Evolutionary conservation across 805 yeast genomes (phyloP).

Genomic region (Teunomyces panamensis): DNA sequence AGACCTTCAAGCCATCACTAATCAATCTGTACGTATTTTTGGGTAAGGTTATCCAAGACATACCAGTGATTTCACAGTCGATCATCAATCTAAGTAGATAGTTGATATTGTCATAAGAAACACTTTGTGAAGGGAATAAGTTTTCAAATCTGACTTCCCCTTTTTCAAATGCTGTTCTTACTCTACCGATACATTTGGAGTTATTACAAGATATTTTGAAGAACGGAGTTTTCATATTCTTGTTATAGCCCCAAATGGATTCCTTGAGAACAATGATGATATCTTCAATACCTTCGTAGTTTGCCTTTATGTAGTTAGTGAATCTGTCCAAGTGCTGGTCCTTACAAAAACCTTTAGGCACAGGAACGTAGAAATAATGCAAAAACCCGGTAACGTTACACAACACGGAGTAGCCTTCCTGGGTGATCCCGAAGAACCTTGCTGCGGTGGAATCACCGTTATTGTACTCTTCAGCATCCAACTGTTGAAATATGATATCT

Average conservation of each 20-base stretch:
- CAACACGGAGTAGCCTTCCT: constrained; percentile 80
- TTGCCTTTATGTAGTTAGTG: constrained; percentile 42
- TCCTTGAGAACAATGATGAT: constrained; percentile 71
- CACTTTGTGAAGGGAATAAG: constrained; percentile 56
- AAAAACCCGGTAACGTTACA: constrained; percentile 87
- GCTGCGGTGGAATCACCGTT: constrained; percentile 60
- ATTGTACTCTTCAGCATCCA: constrained; percentile 87
- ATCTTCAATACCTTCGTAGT: constrained; percentile 56
- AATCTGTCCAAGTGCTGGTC: constrained; percentile 51
- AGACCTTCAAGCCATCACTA: constrained; percentile 40
- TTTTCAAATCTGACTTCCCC: constrained; percentile 70
- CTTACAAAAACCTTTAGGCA: constrained; percentile 71
- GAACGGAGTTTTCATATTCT: constrained; percentile 74
- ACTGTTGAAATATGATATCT: constrained; percentile 79
- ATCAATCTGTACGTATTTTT: constrained; percentile 60
- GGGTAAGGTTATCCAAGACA: constrained; percentile 96
- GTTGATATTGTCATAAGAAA: constrained; percentile 87
- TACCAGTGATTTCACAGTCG: constrained; percentile 88
- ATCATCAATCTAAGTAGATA: constrained; percentile 85
- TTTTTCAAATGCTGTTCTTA: constrained; percentile 80
- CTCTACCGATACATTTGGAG: constrained; percentile 60
- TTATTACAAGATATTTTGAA: constrained; percentile 68
- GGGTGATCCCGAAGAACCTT: constrained; percentile 90
- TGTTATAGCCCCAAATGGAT: constrained; percentile 91
- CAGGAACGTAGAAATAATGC: constrained; percentile 90